Evolutionary conservation across 768 basidiomycete genomes (phyloP), one percentile per base, ranked within the genome.

Genomic region (Amanita rimosa): DNA sequence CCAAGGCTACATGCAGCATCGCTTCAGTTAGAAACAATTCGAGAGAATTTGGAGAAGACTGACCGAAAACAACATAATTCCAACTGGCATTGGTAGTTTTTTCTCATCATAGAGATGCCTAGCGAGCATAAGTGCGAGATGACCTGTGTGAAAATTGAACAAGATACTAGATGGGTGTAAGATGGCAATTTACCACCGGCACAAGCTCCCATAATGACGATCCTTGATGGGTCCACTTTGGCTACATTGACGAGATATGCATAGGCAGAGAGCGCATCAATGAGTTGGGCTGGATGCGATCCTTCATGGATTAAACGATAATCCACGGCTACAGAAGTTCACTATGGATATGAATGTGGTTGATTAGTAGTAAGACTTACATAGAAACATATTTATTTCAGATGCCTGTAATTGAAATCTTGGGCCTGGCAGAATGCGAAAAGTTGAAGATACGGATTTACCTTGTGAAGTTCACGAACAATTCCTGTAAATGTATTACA

Each of bases 121-220:
- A 3, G 47, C 34, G 24, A 54, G 36, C 46, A 54, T 50, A 7
- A 49, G 41, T 34, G 37, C 26, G 5, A 31, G 42, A 6, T 53
- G 21, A 55, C 54, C 26, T 26, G 26, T 26, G 26, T 26, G 4
- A 26, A 26, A 26, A 14, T 26, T 21, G 42, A 39, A 7, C 7
- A 26, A 26, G 3, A 6, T 26, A 26, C 1, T 4, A 5, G 26
- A 7, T 6, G 14, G 16, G 24, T 16, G 7, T 14, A 16, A 34
- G 7, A 24, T 41, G 4, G 22, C 26, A 22, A 35, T 29, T 42
- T 24, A 57, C 69, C 78, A 0, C 78, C 78, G 0, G 78, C 74
- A 2, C 74, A 76, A 29, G 79, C 77, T 11, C 78, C 78, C 10
- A 64, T 55, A 8, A 79, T 44, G 44, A 75, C 61, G 49, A 81